Percentiles rank a stretch among this genome's conserved stretches.
Conservation (phyloP, 1,139 yeast genomes). For the Arxiozyma bovina region DNA sequence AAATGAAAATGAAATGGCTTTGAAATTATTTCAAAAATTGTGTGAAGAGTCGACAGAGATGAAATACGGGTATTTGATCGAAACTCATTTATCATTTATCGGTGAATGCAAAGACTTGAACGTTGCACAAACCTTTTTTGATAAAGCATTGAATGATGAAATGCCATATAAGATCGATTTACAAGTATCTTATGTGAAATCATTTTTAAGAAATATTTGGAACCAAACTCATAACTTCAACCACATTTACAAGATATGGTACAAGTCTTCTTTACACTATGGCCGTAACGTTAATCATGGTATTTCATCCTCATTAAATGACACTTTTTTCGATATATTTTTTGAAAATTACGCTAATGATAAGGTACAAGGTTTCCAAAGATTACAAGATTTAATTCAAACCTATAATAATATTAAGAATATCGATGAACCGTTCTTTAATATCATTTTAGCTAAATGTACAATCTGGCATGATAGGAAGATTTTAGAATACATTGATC, state of each 20-base stretch:
- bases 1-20: conserved; percentile 43
- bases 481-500: conserved; percentile 56
- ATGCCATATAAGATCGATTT: conserved; percentile 66
- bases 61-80: conserved; percentile 42
- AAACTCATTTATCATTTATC: conserved; percentile 70
- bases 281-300: conserved; percentile 57
- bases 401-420: conserved; percentile 49
- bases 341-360: conserved; percentile 51
- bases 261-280: conserved; percentile 49
- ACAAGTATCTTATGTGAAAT: conserved; percentile 68
- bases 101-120: conserved; percentile 70
- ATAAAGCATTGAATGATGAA: conserved; percentile 53
- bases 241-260: conserved; percentile 56
- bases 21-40: conserved; percentile 40
- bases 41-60: conserved; percentile 33
- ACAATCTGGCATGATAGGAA: conserved; percentile 60
- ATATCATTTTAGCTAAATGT: conserved; percentile 62
- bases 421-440: conserved; percentile 69
- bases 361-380: conserved; percentile 47
- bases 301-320: conserved; percentile 58
- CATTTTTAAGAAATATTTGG: conserved; percentile 58
- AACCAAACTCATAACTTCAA: conserved; percentile 49
- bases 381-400: conserved; percentile 50
- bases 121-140: conserved; percentile 66
- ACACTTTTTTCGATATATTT: conserved; percentile 58